Evolutionary conservation across 805 yeast genomes (phyloP), one percentile per base, ranked within the genome.

Genomic region (Tanozyma kutaoensis): DNA sequence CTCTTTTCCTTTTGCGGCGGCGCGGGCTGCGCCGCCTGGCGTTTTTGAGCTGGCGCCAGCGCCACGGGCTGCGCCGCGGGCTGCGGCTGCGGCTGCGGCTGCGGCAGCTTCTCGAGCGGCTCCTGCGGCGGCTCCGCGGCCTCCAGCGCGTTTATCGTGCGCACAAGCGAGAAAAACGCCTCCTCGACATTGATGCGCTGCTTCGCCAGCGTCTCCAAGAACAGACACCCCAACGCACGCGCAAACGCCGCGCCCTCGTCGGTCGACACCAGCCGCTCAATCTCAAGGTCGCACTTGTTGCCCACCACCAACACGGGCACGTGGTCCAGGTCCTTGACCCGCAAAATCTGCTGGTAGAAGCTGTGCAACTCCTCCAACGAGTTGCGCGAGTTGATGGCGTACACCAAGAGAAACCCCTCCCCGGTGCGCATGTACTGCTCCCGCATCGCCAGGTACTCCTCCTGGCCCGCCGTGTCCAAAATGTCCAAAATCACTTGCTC

Each of bases 381-480:
- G 39, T 75, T 71, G 35, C 81, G 66, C 32, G 88, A 80, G 25
- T 91, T 84, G 36, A 91, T 80, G 18, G 91, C 74, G 49, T 88
- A 91, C 10, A 85, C 96, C 27, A 86, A 59, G 30, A 86, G 56
- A 43, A 86, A 86, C 11, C 96, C 97, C 52, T 86, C 95, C 24
- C 96, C 96, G 2, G 94, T 82, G 35, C 93, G 70, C 93, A 86
- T 86, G 53, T 86, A 86, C 51, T 84, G 91, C 48, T 88, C 97
- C 30, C 66, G 45, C 66, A 60, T 60, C 12, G 95, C 94, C 29
- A 84, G 72, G 52, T 86, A 86, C 55, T 86, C 96, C 53, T 88
- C 97, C 62, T 86, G 96, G 23, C 98, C 98, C 2, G 98, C 98
- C 13, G 98, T 91, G 53, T 91, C 98, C 45, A 91, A 68, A 23